These are phyloP conservation scores for Lasiosphaeria ovina DNA, from an alignment of 495 filamentous ascomycete genomes.

Conservation along the genomic window DNA sequence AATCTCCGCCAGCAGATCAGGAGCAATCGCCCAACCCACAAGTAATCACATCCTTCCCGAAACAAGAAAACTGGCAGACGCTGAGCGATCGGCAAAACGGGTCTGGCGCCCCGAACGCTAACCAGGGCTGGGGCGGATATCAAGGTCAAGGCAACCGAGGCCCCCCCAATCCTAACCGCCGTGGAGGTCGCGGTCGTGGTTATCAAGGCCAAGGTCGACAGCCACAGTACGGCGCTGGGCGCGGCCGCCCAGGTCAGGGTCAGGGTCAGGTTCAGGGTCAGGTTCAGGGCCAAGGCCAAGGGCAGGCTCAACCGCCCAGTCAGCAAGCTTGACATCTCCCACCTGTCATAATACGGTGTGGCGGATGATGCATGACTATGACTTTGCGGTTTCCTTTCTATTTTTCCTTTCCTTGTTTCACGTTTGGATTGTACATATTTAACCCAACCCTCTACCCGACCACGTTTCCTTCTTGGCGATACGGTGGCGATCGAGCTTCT, in stretches of 20 bases:
- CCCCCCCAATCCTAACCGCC: constrained; percentile 23
- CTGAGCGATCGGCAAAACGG: constrained; percentile 28
- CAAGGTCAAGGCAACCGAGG: constrained; percentile 38
- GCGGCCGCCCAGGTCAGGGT: constrained; percentile 27
- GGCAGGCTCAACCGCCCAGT: constrained; percentile 24
- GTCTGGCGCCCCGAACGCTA: constrained; percentile 13
- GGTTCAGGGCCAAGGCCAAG: constrained; percentile 30
- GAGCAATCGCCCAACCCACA: constrained; percentile 26
- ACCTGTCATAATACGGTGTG: constrained; percentile 2
- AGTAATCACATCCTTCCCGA: constrained; percentile 8
- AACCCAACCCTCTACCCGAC: constrained; percentile 13
- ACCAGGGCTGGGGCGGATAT: constrained; percentile 30
- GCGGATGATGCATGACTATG: constrained; percentile 17
- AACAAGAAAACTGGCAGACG: constrained; percentile 27
- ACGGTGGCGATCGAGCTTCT: background rate
- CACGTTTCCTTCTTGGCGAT: background rate
- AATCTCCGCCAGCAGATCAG: constrained; percentile 22
- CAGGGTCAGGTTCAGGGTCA: constrained; percentile 28
- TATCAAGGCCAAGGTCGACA: constrained; percentile 31
- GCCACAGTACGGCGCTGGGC: constrained; percentile 28
- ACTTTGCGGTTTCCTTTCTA: constrained; percentile 16
- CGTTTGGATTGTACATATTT: constrained; percentile 40
- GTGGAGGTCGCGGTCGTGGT: constrained; percentile 27
- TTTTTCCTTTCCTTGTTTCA: constrained; percentile 15
- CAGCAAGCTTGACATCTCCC: constrained; percentile 27